These are phyloP conservation scores for Dryas drummondii DNA, from an alignment of 306 rosid genomes.

Conservation along the genomic window DNA sequence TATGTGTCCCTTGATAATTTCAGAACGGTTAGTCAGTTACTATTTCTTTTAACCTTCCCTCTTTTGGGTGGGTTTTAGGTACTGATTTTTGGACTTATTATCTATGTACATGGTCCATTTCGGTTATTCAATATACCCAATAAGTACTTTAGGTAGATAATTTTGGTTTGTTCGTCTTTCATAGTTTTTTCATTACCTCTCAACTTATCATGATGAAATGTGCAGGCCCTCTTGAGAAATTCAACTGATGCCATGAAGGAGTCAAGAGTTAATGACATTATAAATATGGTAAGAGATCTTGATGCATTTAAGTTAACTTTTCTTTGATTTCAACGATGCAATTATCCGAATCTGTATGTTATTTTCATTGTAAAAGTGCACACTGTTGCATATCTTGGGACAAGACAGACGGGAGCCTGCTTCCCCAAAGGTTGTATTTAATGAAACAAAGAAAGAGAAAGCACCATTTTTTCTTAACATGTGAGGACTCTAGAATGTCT, in stretches of 20 bases:
- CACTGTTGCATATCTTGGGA: not conserved
- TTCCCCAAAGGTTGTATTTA: not conserved
- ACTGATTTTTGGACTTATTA: conserved; percentile 7
- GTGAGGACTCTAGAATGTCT: not conserved
- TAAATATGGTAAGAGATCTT: conserved; percentile 65
- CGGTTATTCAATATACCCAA: not conserved
- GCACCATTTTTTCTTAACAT: too few species aligned
- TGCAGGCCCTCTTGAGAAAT: conserved; percentile 83
- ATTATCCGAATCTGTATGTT: not conserved
- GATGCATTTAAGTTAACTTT: not conserved
- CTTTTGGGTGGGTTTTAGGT: conserved; percentile 9
- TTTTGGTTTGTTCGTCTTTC: not conserved
- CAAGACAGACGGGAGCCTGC: not conserved
- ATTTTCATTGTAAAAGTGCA: not conserved
- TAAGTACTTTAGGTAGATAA: not conserved
- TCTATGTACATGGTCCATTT: not conserved
- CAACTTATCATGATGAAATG: conserved; percentile 25
- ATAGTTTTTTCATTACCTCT: conserved; percentile 21
- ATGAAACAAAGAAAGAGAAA: conserved; percentile 4
- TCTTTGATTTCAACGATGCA: not conserved
- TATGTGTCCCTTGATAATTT: conserved; percentile 66
- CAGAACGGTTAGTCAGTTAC: conserved; percentile 59
- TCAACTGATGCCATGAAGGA: conserved; percentile 94
- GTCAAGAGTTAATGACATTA: conserved; percentile 67
- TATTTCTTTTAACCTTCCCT: conserved; percentile 8